Conservation (phyloP, 176 grass and related monocot genomes). For the Phyllostachys edulis region DNA sequence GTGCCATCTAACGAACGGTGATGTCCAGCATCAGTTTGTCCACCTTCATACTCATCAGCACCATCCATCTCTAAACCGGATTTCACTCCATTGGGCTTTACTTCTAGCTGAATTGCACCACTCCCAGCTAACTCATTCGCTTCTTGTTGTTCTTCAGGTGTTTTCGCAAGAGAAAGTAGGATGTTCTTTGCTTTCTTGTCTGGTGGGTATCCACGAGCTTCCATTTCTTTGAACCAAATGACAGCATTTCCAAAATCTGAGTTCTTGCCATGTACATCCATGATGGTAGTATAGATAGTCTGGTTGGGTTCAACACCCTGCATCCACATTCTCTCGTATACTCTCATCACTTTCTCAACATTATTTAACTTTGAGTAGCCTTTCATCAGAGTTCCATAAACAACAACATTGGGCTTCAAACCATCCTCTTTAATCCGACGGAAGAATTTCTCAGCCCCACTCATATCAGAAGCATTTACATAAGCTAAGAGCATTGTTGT, state of each 20-base stretch:
- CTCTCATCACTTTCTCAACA: slow-evolving; percentile 73
- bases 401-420: slow-evolving; percentile 85
- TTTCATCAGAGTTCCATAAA: slow-evolving; percentile 96
- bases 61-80: slow-evolving; percentile 20
- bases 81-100: slow-evolving; percentile 5
- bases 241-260: slow-evolving; percentile 81
- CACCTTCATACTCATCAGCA: slow-evolving; percentile 23
- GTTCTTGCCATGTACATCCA: slow-evolving; percentile 83
- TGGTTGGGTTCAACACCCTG: slow-evolving; percentile 87
- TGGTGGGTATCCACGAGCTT: slow-evolving; percentile 52
- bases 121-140: slow-evolving; percentile 71
- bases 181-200: slow-evolving; percentile 89
- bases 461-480: slow-evolving; percentile 91
- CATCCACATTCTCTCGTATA: slow-evolving; percentile 81
- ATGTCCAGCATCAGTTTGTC: slow-evolving; percentile 22
- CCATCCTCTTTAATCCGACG: slow-evolving; percentile 91
- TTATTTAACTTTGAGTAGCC: slow-evolving; percentile 85
- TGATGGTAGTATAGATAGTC: slow-evolving; percentile 84
- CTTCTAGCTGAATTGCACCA: slow-evolving; percentile 41
- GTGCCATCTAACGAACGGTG: neutral
- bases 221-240: slow-evolving; percentile 91
- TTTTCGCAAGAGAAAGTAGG: slow-evolving; percentile 69
- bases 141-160: slow-evolving; percentile 68
- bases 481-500: slow-evolving; percentile 91
- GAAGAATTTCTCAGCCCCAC: slow-evolving; percentile 83